These are phyloP conservation scores for Rhizoclosmatium sp. DNA, from an alignment of 192 early-diverging fungal species.

Conservation along the genomic window DNA sequence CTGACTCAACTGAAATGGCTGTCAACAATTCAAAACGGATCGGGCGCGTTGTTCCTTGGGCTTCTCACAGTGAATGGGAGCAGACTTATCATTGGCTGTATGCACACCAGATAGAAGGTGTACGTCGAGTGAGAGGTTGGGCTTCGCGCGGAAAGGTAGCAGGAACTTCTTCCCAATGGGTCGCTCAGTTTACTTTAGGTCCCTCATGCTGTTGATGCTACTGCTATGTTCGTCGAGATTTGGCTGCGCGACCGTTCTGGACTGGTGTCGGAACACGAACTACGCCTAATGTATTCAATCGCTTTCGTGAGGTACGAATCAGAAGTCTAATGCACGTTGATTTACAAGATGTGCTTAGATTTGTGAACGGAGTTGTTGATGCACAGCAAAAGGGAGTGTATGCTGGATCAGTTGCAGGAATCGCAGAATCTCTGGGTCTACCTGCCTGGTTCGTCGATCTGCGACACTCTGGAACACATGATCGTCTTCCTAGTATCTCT, in stretches of 20 bases:
- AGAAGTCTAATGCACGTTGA: background rate
- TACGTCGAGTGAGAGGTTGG: conserved; percentile 74
- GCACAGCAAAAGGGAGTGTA: conserved; percentile 55
- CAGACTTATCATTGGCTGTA: conserved; percentile 65
- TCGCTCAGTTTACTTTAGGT: background rate
- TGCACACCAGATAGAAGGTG: conserved; percentile 35
- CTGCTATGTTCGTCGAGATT: conserved; percentile 67
- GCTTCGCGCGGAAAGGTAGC: conserved; percentile 65
- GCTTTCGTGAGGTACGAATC: conserved; percentile 54
- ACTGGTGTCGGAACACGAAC: conserved; percentile 56
- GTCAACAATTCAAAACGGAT: background rate
- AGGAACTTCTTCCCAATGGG: background rate
- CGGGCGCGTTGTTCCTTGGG: conserved; percentile 70
- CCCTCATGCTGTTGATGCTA: conserved; percentile 73
- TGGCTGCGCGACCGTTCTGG: conserved; percentile 58
- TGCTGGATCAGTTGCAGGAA: conserved; percentile 50
- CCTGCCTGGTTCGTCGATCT: conserved; percentile 69
- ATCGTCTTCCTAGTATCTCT: conserved; percentile 53
- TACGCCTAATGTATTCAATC: conserved; percentile 58
- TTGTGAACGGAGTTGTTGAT: conserved; percentile 67
- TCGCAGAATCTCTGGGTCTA: conserved; percentile 61
- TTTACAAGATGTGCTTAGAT: conserved; percentile 40
- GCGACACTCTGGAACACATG: conserved; percentile 64
- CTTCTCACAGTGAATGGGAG: conserved; percentile 62
- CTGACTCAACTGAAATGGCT: background rate